Base-by-base conservation (phyloP, 2,329 filamentous ascomycete species). In the Colletotrichum tofieldiae region DNA sequence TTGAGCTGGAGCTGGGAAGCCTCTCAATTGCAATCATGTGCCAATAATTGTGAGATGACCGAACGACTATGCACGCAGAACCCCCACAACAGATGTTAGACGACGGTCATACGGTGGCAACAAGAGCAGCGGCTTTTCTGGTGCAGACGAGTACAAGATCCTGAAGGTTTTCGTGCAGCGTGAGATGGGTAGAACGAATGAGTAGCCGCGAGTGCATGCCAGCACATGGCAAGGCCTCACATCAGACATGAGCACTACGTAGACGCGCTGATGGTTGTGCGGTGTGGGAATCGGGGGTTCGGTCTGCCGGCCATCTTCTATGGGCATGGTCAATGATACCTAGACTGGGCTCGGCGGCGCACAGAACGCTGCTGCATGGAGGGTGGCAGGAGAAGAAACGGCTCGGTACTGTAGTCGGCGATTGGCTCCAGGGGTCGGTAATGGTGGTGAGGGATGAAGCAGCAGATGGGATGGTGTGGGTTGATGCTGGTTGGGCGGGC, bases 401-500 rank as follows among this genome's bases (percentile, higher is more conserved):
- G 56, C 56, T 65, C 61, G 67, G 67, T 62, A 71, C 55, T 66
- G 67, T 62, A 71, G 61, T 66, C 52, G 62, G 39, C 45, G 55
- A 71, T 67, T 69, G 71, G 61, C 26, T 43, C 16, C 49, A 51
- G 71, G 52, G 67, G 43, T 37, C 47, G 43, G 56, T 18, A 49
- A 26, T 54, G 54, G 60, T 63, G 63, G 61, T 56, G 60, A 71
- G 12, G 60, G 55, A 23, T 32, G 45, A 37, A 58, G 71, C 43
- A 66, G 45, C 52, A 49, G 43, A 52, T 12, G 47, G 60, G 65
- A 49, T 63, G 62, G 51, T 39, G 63, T 54, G 67, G 71, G 71
- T 65, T 66, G 67, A 66, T 66, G 67, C 62, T 62, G 60, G 45
- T 41, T 62, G 45, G 67, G 41, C 52, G 55, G 61, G 55, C 59